phyloP scores from a whole-genome alignment of 805 yeast species.

The Torulaspora indica region DNA sequence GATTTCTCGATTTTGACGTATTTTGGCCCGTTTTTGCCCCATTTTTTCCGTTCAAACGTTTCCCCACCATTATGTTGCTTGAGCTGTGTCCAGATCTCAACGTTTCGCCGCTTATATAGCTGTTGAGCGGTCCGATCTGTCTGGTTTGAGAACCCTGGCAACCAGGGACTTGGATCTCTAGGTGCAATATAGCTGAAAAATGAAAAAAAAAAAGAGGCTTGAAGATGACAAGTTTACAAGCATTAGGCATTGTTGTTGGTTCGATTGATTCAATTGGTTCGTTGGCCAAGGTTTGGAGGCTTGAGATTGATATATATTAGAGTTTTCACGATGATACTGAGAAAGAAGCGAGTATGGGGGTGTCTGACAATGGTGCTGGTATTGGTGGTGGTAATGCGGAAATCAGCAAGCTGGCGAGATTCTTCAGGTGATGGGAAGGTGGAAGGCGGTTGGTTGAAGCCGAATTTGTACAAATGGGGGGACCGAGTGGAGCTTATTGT shows the following conservation, averaged over 20 bases:
- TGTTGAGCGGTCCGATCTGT: background rate
- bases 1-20: background rate
- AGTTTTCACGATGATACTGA: constrained; percentile 3
- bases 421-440: background rate
- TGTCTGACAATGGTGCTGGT: constrained; percentile 4
- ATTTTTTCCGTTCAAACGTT: too few relatives aligned
- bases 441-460: constrained; percentile 27
- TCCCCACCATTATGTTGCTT: too few relatives aligned
- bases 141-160: background rate
- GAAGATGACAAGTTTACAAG: background rate
- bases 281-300: background rate
- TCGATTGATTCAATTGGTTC: background rate
- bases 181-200: background rate
- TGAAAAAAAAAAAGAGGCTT: background rate
- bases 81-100: too few relatives aligned
- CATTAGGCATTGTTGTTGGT: background rate
- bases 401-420: constrained; percentile 2
- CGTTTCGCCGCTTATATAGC: background rate
- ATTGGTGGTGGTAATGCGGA: constrained; percentile 6
- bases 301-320: background rate
- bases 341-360: constrained; percentile 9
- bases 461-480: constrained; percentile 42
- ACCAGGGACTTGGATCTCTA: background rate
- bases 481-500: constrained; percentile 66
- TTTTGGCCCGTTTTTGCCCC: too few relatives aligned